Percentiles rank a stretch among this genome's conserved stretches.
These are phyloP conservation scores for Talaromyces liani DNA, from an alignment of 495 filamentous ascomycete species.

Conservation along the genomic window DNA sequence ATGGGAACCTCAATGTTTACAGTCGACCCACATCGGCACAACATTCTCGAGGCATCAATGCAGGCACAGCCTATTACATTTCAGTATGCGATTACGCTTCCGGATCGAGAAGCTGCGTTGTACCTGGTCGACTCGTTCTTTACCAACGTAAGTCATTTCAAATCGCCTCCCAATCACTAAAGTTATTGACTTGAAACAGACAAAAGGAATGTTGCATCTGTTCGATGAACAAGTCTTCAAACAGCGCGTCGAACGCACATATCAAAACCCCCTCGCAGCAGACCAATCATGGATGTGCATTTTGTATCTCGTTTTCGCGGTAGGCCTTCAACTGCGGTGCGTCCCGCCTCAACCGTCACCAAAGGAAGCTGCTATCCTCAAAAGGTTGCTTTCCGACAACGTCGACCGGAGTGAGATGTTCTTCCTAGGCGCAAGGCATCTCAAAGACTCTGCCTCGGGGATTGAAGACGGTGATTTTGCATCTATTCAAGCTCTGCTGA, in stretches of 20 bases:
- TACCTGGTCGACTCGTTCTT: slow-evolving; percentile 53
- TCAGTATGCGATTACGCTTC: slow-evolving; percentile 41
- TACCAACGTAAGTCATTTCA: slow-evolving; percentile 39
- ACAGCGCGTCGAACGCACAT: slow-evolving; percentile 40
- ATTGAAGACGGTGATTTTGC: slow-evolving; percentile 58
- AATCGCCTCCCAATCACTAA: background rate
- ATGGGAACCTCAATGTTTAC: slow-evolving; percentile 62
- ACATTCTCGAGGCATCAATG: slow-evolving; percentile 53
- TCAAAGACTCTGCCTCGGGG: slow-evolving; percentile 45
- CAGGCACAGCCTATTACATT: slow-evolving; percentile 32
- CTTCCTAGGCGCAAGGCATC: slow-evolving; percentile 48
- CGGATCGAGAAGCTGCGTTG: slow-evolving; percentile 45
- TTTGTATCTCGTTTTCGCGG: slow-evolving; percentile 50
- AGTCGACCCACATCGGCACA: slow-evolving; percentile 59
- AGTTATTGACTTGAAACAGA: slow-evolving; percentile 24
- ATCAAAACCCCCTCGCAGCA: slow-evolving; percentile 41
- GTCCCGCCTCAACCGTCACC: slow-evolving; percentile 44
- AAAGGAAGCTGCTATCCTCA: slow-evolving; percentile 39
- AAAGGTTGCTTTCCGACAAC: slow-evolving; percentile 36
- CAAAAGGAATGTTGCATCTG: slow-evolving; percentile 48
- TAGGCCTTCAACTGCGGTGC: slow-evolving; percentile 42
- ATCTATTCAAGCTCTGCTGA: slow-evolving; percentile 52
- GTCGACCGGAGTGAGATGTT: slow-evolving; percentile 50
- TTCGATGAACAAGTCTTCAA: slow-evolving; percentile 45
- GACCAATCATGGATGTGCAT: slow-evolving; percentile 45